Base-by-base conservation (phyloP, 768 basidiomycete genomes). In the Tricholoma matsutake region DNA sequence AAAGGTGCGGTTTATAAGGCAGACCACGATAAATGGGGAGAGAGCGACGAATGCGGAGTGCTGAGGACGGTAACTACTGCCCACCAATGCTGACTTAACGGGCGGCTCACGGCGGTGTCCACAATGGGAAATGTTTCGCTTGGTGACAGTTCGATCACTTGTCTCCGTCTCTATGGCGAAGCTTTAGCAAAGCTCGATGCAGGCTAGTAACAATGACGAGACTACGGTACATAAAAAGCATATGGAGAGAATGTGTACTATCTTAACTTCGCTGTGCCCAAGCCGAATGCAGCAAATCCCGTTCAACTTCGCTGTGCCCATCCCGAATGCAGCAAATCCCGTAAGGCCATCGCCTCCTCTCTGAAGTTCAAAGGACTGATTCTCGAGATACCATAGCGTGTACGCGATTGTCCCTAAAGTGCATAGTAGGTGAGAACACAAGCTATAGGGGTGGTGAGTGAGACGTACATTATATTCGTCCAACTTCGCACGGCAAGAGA, bases 401-500 rank as follows among this genome's bases (percentile, higher is more conserved):
- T 86, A 22, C 95, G 88, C 3, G 83, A 81, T 69, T 82, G 81
- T n/a, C 92, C 93, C 94, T 96, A 62, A 10, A 59, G 59, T 52
- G 22, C 11, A 28, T 25, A 52, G n/a, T n/a, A 29, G 57, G 39
- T 34, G 25, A 32, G n/a, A 49, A 4, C 35, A 28, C 39, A 54
- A 41, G 63, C 28, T 60, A 20, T 25, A 10, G 10, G 35, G 28
- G 28, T 32, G 18, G 28, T 10, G 9, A 58, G 32, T 49, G 5
- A 16, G 41, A 74, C 88, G 70, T 69, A 93, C 94, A 65, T 92
- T 89, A 68, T 82, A 98, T 0, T 86, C 87, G 63, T 98, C 94
- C 68, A 88, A 87, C 73, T 90, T 92, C 3, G 94, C 96, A 45
- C 89, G 85, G 71, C 93, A 92, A 41, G 83, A 81, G 73, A 98